Evolutionary conservation across 306 rosid species (phyloP).

Genomic region (Astragalus glycyphyllos): DNA sequence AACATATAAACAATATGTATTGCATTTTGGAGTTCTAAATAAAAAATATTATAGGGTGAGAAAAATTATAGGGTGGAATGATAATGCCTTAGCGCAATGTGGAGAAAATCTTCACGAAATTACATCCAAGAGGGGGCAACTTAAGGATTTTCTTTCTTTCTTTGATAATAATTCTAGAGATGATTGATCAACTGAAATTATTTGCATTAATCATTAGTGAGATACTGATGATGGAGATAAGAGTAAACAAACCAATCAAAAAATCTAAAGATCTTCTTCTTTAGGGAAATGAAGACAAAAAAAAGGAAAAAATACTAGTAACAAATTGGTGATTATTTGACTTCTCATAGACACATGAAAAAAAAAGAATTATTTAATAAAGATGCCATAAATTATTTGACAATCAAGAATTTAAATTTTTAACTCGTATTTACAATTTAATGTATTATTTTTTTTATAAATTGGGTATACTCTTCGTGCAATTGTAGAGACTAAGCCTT

Average conservation of each 20-base stretch:
- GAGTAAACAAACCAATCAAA: background rate
- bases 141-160: constrained; percentile 11
- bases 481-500: too few species aligned
- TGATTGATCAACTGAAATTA: constrained; percentile 33
- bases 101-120: too few species aligned
- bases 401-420: too few species aligned
- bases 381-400: background rate
- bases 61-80: constrained; percentile 21
- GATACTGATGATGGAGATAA: background rate
- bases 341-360: constrained; percentile 31
- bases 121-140: constrained; percentile 23
- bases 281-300: background rate
- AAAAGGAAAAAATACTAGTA: background rate
- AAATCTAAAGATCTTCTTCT: background rate
- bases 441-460: too few species aligned
- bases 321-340: constrained; percentile 36
- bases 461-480: too few species aligned
- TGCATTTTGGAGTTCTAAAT: constrained; percentile 41
- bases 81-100: too few species aligned
- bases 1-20: constrained; percentile 47
- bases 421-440: too few species aligned
- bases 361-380: background rate
- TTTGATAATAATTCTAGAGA: constrained; percentile 23
- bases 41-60: constrained; percentile 26
- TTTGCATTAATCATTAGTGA: background rate